These are phyloP conservation scores for Ochetophila trinervis DNA, from an alignment of 306 rosid genomes.

Conservation along the genomic window DNA sequence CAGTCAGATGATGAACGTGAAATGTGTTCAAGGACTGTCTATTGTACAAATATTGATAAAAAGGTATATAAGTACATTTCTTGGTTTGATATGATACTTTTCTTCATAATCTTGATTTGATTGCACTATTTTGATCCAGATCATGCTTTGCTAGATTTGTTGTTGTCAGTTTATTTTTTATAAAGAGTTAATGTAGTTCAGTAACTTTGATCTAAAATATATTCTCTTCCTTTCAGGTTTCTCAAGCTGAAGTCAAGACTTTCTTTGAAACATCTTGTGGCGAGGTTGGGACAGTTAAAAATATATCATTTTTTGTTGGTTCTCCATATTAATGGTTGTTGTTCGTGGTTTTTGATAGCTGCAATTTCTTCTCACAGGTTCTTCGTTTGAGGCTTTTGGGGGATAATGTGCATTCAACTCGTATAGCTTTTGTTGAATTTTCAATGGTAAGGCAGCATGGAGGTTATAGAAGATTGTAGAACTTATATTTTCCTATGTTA, in stretches of 20 bases:
- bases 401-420: slow-evolving; percentile 92
- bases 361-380: slow-evolving; percentile 47
- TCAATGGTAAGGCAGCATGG: slow-evolving; percentile 41
- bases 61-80: slow-evolving; percentile 47
- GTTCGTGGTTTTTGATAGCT: neutral
- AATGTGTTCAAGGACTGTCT: slow-evolving; percentile 93
- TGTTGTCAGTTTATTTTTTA: slow-evolving; percentile 3
- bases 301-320: neutral
- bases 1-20: slow-evolving; percentile 98
- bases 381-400: slow-evolving; percentile 97
- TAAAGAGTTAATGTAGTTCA: slow-evolving; percentile 7
- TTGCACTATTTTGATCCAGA: slow-evolving; percentile 5
- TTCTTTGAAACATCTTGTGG: slow-evolving; percentile 94
- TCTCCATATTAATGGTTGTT: neutral
- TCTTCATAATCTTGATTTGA: neutral
- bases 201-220: slow-evolving; percentile 15
- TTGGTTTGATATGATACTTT: neutral
- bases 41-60: slow-evolving; percentile 95
- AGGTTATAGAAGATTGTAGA: neutral
- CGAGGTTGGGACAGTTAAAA: slow-evolving; percentile 51
- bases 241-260: slow-evolving; percentile 89
- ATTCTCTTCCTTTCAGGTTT: slow-evolving; percentile 44
- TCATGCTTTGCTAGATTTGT: neutral
- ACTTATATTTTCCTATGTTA: neutral
- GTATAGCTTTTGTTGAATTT: slow-evolving; percentile 98